These are phyloP conservation scores for Agrocybe praecox DNA, from an alignment of 768 basidiomycete genomes.

Conservation along the genomic window DNA sequence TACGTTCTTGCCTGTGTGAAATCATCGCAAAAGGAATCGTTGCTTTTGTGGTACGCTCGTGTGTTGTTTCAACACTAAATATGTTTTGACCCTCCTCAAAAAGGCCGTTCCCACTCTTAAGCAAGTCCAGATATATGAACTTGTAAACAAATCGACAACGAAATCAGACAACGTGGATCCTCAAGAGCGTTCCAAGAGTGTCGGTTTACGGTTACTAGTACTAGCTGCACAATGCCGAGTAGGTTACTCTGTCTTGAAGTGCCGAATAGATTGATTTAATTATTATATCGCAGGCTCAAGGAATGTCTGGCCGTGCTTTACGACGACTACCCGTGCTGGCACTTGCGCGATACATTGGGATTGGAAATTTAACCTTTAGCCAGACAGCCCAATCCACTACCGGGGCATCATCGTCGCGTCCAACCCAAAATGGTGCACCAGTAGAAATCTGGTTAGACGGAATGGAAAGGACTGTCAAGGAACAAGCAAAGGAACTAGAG, in stretches of 20 bases:
- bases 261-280: too few relatives aligned
- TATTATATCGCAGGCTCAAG: constrained; percentile 49
- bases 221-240: constrained; percentile 85
- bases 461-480: constrained; percentile 75
- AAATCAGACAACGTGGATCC: constrained; percentile 27
- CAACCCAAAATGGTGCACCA: constrained; percentile 29
- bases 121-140: constrained; percentile 61
- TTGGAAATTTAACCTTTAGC: constrained; percentile 35
- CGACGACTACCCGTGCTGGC: constrained; percentile 94
- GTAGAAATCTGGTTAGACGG: constrained; percentile 83
- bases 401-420: constrained; percentile 8
- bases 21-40: constrained; percentile 78
- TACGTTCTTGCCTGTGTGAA: constrained; percentile 80
- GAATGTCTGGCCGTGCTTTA: constrained; percentile 91
- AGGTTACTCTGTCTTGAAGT: constrained; percentile 27
- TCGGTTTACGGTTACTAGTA: constrained; percentile 59
- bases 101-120: constrained; percentile 66
- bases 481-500: constrained; percentile 55
- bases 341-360: constrained; percentile 79
- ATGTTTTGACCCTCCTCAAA: neutral
- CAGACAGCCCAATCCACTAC: constrained; percentile 1
- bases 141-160: constrained; percentile 33
- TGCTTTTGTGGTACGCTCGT: constrained; percentile 50
- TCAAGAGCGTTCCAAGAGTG: constrained; percentile 51
- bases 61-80: constrained; percentile 1